phyloP scores from a whole-genome alignment of 495 filamentous ascomycete genomes.

The Elasticomyces elasticus region DNA sequence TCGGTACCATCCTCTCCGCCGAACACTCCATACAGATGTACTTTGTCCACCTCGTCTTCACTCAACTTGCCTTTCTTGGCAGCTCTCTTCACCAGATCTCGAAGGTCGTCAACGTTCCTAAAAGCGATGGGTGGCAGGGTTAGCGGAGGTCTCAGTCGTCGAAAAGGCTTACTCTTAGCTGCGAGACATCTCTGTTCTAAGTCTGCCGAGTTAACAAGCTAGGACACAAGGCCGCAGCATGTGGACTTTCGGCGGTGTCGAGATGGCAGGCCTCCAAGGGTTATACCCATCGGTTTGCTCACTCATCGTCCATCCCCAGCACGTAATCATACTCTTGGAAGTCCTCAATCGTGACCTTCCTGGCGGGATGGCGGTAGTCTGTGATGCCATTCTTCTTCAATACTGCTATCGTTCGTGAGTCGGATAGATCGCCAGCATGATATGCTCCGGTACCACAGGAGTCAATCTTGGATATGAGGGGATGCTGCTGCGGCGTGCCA shows the following conservation, averaged over 20 bases:
- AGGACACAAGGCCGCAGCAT: no score
- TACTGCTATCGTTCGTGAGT: slow-evolving; percentile 75
- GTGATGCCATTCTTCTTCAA: slow-evolving; percentile 56
- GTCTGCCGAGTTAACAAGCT: no score
- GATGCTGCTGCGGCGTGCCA: slow-evolving; percentile 41
- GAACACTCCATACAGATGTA: slow-evolving; percentile 82
- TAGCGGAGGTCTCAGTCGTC: no score
- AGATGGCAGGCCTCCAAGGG: no score
- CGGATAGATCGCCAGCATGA: slow-evolving; percentile 61
- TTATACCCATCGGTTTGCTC: no score
- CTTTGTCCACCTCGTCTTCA: slow-evolving; percentile 38
- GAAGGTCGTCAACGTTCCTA: slow-evolving; percentile 68
- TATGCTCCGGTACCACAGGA: slow-evolving; percentile 86
- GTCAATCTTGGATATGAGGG: slow-evolving; percentile 61
- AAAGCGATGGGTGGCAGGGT: no score
- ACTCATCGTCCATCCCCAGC: slow-evolving; percentile 83
- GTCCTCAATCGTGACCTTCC: slow-evolving; percentile 59
- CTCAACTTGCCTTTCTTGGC: slow-evolving; percentile 41
- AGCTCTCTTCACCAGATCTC: slow-evolving; percentile 46
- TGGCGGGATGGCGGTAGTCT: slow-evolving; percentile 65
- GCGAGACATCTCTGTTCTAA: no score
- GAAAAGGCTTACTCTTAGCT: no score
- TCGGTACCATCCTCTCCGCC: slow-evolving; percentile 52
- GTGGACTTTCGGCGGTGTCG: no score
- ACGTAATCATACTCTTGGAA: slow-evolving; percentile 85